Evolutionary conservation across 768 basidiomycete genomes (phyloP), one percentile per base, ranked within the genome.

Genomic region (Psilocybe subaeruginosa): DNA sequence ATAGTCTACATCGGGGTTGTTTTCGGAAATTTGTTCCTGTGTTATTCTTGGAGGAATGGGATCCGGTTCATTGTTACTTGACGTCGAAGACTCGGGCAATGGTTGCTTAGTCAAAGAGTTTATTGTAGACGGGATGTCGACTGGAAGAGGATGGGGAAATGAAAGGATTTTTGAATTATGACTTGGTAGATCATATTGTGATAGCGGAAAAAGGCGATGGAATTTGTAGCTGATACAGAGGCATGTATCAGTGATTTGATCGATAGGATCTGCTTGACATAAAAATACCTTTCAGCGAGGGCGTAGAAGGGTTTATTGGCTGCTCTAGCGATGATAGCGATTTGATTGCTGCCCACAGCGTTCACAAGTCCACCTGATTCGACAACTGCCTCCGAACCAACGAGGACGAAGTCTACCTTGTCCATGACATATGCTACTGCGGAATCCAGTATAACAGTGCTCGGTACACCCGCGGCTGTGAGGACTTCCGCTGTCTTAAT

Each of bases 351-450:
- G 45, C 97, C 97, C 39, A 99, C 91, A 54, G 91, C 93, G 71
- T 95, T 95, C 67, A 96, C 87, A 62, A 94, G 78, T 3, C 95
- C 93, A 47, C 97, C 97, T 64, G 92, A 95, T 76, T 99, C 97
- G 4, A 97, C 97, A 29, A 99, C 96, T 7, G 96, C 97, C 78
- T 99, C 97, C 43, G 95, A 95, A 33, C 97, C 97, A 43, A 99
- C 95, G 51, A 99, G 84, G 53, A 97, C 92, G 73, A 97, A 91
- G 74, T 97, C 93, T 17, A 97, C 94, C 67, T 92, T 90, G 65
- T 97, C 93, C 91, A 99, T 98, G 67, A 93, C 88, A 77, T 98
- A 99, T 41, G 94, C 94, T 3, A 99, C 96, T 1, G 97, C 95
- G 12, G 94, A 94, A 76, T 99, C 97, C 60, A 99, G 85, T 9